Conservation (phyloP, 2,329 filamentous ascomycete genomes). For the Ilyonectria robusta region DNA sequence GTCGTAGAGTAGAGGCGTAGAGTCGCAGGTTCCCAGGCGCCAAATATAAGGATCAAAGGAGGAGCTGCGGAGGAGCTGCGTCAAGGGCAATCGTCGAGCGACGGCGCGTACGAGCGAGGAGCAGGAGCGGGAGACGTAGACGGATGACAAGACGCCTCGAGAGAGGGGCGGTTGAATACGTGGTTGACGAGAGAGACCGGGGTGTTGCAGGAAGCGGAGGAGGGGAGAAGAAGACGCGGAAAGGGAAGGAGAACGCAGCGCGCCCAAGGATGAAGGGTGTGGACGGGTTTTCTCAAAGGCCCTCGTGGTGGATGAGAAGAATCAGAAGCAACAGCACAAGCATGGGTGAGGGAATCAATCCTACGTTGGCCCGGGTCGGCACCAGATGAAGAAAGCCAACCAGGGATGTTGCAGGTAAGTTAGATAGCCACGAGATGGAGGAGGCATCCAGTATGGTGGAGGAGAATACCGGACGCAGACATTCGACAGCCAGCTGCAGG, state of each 20-base stretch:
- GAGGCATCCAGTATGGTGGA: conserved; percentile 25
- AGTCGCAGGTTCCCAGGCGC: not conserved
- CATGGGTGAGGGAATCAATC: conserved; percentile 26
- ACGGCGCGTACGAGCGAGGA: not conserved
- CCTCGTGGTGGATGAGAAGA: conserved; percentile 10
- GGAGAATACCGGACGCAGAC: not conserved
- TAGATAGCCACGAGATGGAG: conserved; percentile 28
- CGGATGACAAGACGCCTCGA: not conserved
- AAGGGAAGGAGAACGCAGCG: not conserved
- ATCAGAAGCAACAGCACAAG: not conserved
- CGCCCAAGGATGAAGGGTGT: conserved; percentile 10
- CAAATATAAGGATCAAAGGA: not conserved
- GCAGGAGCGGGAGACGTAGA: not conserved
- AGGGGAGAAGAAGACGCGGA: not conserved
- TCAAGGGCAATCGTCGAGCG: not conserved
- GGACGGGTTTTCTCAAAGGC: conserved; percentile 13
- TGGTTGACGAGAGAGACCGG: conserved; percentile 4
- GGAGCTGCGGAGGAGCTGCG: not conserved
- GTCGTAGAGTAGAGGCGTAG: too few relatives aligned
- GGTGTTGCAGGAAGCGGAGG: not conserved
- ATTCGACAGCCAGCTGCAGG: conserved; percentile 10
- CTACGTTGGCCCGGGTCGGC: conserved; percentile 20
- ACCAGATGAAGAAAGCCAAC: conserved; percentile 15
- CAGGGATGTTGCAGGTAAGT: conserved; percentile 31
- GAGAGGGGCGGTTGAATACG: conserved; percentile 2